Percentiles rank a stretch among this genome's conserved stretches.
Conservation (phyloP, 2,329 filamentous ascomycete genomes). For the Cytospora mali region DNA sequence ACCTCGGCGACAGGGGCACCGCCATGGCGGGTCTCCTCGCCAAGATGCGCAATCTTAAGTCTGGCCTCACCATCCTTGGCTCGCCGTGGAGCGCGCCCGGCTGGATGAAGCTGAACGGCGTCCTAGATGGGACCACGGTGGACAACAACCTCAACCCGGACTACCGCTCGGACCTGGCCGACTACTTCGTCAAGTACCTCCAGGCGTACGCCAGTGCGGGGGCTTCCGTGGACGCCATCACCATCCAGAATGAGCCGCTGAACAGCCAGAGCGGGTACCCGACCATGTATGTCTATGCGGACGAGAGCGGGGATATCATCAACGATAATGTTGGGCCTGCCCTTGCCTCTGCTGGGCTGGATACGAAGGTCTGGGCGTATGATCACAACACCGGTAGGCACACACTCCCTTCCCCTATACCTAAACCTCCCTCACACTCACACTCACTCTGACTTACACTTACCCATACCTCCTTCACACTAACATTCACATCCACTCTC, state of each 20-base stretch:
- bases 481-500: too few species aligned
- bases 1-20: constrained; percentile 42
- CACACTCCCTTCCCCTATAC: background rate
- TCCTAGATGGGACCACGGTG: constrained; percentile 38
- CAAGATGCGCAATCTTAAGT: constrained; percentile 40
- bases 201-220: constrained; percentile 42
- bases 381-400: constrained; percentile 43
- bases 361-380: constrained; percentile 50
- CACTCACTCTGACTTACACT: too few species aligned
- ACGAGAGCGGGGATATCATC: constrained; percentile 43
- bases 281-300: constrained; percentile 43
- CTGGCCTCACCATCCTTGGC: constrained; percentile 42
- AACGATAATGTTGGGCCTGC: constrained; percentile 44
- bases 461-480: background rate
- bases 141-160: constrained; percentile 44
- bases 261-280: constrained; percentile 43
- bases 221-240: constrained; percentile 44
- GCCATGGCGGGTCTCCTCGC: constrained; percentile 43
- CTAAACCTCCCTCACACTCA: background rate
- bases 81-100: constrained; percentile 45
- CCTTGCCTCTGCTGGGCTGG: constrained; percentile 42
- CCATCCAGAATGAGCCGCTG: constrained; percentile 49
- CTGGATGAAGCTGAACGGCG: constrained; percentile 46
- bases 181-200: constrained; percentile 47
- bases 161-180: constrained; percentile 40